These are phyloP conservation scores for Leptographium wingfieldii DNA, from an alignment of 2,329 filamentous ascomycete genomes.

Conservation along the genomic window DNA sequence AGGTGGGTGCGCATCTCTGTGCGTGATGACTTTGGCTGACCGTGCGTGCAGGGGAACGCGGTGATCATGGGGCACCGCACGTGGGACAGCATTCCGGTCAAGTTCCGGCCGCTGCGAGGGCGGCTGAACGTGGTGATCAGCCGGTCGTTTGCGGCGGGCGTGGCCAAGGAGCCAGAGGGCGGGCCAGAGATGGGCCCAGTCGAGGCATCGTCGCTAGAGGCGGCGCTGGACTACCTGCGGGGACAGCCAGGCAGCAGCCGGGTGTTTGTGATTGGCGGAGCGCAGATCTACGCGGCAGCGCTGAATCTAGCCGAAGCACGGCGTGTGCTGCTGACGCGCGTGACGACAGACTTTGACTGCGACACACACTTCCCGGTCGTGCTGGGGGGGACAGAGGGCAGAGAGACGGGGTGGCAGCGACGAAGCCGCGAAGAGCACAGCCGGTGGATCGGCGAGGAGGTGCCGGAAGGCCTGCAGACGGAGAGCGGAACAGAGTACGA, in stretches of 20 bases:
- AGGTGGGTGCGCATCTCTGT: background rate
- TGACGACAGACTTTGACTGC: conserved; percentile 59
- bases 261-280: conserved; percentile 83
- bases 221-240: conserved; percentile 34
- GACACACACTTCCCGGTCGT: conserved; percentile 61
- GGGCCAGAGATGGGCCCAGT: conserved; percentile 30
- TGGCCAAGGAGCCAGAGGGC: conserved; percentile 6
- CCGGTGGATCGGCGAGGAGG: conserved; percentile 53
- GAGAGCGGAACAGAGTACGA: conserved; percentile 55
- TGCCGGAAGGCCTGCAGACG: conserved; percentile 41
- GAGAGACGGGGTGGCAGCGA: conserved; percentile 37
- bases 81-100: conserved; percentile 76
- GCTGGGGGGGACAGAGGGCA: conserved; percentile 24
- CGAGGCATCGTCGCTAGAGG: conserved; percentile 44
- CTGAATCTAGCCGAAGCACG: conserved; percentile 44
- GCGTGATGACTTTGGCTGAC: background rate
- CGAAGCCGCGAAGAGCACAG: conserved; percentile 39
- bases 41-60: conserved; percentile 38
- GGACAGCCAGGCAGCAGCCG: conserved; percentile 28
- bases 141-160: conserved; percentile 26
- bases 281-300: conserved; percentile 67
- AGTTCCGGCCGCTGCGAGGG: conserved; percentile 66
- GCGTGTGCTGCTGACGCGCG: conserved; percentile 57
- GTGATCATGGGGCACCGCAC: conserved; percentile 98
- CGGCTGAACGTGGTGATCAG: conserved; percentile 76